Evolutionary conservation across 176 grass and related monocot species (phyloP).

Genomic region (Oryza glumipatula): DNA sequence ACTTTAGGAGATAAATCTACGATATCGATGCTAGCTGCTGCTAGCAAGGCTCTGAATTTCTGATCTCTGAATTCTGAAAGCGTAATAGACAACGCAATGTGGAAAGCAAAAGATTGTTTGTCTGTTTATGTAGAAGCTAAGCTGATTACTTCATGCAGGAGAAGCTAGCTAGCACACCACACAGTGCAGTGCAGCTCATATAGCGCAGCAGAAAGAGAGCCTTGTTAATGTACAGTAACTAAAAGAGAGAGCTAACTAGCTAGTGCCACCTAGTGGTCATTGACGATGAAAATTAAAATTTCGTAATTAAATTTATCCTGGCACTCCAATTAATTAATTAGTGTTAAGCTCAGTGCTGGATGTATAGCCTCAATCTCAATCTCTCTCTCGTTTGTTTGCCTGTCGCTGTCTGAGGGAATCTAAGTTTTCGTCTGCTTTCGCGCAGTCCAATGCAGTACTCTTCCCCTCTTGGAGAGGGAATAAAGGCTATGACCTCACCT

Average conservation of each 20-base stretch:
- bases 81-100: not conserved
- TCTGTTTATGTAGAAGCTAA: slow-evolving; percentile 24
- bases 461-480: slow-evolving; percentile 57
- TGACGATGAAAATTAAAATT: not conserved
- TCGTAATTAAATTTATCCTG: not conserved
- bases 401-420: slow-evolving; percentile 79
- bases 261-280: not conserved
- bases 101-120: slow-evolving; percentile 19
- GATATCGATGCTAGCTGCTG: not conserved
- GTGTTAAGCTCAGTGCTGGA: not conserved
- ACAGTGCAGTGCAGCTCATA: not conserved
- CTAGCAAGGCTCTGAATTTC: not conserved
- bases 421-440: slow-evolving; percentile 81
- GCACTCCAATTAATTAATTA: not conserved
- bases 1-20: not conserved
- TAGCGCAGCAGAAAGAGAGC: not conserved
- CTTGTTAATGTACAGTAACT: not conserved
- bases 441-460: slow-evolving; percentile 57
- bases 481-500: slow-evolving; percentile 55
- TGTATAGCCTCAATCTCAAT: not conserved
- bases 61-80: not conserved
- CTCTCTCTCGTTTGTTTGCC: slow-evolving; percentile 42
- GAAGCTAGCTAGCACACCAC: not conserved
- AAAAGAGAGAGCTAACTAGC: not conserved
- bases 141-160: not conserved